Evolutionary conservation across 306 rosid species (phyloP), one percentile per base, ranked within the genome.

Genomic region (Acacia confusa): DNA sequence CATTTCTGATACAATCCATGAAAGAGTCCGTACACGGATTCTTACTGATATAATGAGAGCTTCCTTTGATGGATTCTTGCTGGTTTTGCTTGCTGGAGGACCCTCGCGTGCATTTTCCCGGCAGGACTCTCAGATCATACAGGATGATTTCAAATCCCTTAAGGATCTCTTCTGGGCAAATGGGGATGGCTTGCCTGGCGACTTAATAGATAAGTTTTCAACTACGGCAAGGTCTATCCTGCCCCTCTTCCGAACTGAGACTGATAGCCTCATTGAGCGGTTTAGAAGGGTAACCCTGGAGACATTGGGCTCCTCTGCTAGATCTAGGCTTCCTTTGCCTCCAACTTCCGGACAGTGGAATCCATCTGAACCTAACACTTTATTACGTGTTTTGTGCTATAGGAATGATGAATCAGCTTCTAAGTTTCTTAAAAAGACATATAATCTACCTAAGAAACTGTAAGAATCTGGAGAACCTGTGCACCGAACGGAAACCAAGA

Each of bases 81-180:
- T 95, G 80, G 98, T 93, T 81, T 85, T 95, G 88, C 98, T 95
- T 82, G 99, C 97, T 73, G 99, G 99, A 80, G 98, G 99, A 17
- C 99, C 99, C 27, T 87, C 92, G 6, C 99, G 99, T 30, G 82
- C 88, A 57, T 95, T 95, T 87, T 78, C 96, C 75, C 82, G 79
- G 81, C 94, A 93, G 81, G 97, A 95, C 70, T 90, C 92, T 55
- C 99, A 84, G 70, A 89, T 92, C 82, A 90, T 93, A 80, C 98
- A 93, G 79, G 99, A 93, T 43, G 97, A 95, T 82, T 95, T 88
- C 89, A 89, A 91, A 85, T 58, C 86, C 34, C 92, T 95, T 7
- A 92, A 92, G 86, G 96, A 95, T 79, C 65, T 95, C 52, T 95
- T 95, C 84, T 93, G 92, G 96, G 97, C 97, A 7, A 92, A 93